Evolutionary conservation across 2,329 filamentous ascomycete genomes (phyloP).

Genomic region (Claviceps sp.): DNA sequence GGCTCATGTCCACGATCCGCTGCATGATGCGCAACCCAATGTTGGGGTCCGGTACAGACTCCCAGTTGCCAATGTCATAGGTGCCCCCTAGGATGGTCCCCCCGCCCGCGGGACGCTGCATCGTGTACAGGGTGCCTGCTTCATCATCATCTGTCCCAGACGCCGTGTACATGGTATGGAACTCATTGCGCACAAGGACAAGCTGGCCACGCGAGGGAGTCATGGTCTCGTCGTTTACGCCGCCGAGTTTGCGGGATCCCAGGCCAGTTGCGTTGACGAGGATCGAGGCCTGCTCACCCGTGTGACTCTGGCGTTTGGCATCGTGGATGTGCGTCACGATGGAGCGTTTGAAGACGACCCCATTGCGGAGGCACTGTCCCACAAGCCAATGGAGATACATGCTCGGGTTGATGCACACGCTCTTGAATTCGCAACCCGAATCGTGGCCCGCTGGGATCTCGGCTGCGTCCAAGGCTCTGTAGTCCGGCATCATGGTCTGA

Average conservation of each 20-base stretch:
- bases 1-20: slow-evolving; percentile 52
- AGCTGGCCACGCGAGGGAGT: slow-evolving; percentile 71
- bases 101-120: slow-evolving; percentile 67
- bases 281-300: slow-evolving; percentile 46
- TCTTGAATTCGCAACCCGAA: slow-evolving; percentile 63
- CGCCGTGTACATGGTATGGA: slow-evolving; percentile 52
- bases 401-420: slow-evolving; percentile 82
- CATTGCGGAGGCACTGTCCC: slow-evolving; percentile 62
- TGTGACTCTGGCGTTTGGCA: slow-evolving; percentile 38
- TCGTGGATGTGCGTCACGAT: slow-evolving; percentile 59
- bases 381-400: slow-evolving; percentile 80
- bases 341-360: slow-evolving; percentile 53
- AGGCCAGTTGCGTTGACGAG: slow-evolving; percentile 81
- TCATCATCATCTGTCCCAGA: slow-evolving; percentile 62
- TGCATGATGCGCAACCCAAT: slow-evolving; percentile 76
- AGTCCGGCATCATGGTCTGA: slow-evolving; percentile 57
- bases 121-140: slow-evolving; percentile 65
- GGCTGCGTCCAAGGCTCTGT: slow-evolving; percentile 41
- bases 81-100: slow-evolving; percentile 81
- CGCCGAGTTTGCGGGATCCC: slow-evolving; percentile 60
- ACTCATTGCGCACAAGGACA: slow-evolving; percentile 69
- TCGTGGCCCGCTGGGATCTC: slow-evolving; percentile 53
- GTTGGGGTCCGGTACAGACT: slow-evolving; percentile 63
- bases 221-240: slow-evolving; percentile 63
- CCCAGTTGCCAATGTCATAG: slow-evolving; percentile 69